Conservation (phyloP, 1,139 yeast genomes). For the Candida mesenterica region DNA sequence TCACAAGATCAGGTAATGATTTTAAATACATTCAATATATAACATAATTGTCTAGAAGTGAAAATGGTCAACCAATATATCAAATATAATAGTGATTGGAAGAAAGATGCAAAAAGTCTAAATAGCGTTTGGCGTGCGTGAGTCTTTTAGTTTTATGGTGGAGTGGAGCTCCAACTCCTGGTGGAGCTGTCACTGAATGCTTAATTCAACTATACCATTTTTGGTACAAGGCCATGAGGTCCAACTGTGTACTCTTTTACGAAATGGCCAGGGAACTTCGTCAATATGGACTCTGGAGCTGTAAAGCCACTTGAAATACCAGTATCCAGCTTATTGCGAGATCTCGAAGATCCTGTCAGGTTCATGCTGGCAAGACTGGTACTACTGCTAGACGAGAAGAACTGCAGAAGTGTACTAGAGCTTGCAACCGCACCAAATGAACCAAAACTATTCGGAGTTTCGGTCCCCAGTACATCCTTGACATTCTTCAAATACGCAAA, state of each 20-base stretch:
- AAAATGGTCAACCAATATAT: no score
- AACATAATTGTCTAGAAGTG: no score
- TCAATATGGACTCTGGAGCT: constrained; percentile 30
- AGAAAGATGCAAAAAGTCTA: no score
- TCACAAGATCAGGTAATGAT: no score
- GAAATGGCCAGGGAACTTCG: constrained; percentile 36
- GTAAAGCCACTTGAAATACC: constrained; percentile 14
- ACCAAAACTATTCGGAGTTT: constrained; percentile 5
- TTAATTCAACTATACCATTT: constrained; percentile 13
- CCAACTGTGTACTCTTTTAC: constrained; percentile 44
- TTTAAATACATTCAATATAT: no score
- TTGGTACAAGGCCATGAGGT: constrained; percentile 42
- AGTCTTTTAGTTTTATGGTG: no score
- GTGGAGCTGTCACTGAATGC: no score
- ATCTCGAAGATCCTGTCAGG: constrained; percentile 9
- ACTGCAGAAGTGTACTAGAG: constrained; percentile 5
- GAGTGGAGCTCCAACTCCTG: no score
- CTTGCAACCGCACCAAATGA: constrained; percentile 2
- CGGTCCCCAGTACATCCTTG: constrained; percentile 15
- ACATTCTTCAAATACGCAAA: constrained; percentile 23
- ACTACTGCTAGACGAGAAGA: constrained; percentile 15
- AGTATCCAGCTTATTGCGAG: constrained; percentile 13
- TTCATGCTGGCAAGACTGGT: constrained; percentile 20
- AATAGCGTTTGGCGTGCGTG: no score
- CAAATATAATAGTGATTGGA: no score